Conservation (phyloP, 345 rosid species). For the Trapa incisa region DNA sequence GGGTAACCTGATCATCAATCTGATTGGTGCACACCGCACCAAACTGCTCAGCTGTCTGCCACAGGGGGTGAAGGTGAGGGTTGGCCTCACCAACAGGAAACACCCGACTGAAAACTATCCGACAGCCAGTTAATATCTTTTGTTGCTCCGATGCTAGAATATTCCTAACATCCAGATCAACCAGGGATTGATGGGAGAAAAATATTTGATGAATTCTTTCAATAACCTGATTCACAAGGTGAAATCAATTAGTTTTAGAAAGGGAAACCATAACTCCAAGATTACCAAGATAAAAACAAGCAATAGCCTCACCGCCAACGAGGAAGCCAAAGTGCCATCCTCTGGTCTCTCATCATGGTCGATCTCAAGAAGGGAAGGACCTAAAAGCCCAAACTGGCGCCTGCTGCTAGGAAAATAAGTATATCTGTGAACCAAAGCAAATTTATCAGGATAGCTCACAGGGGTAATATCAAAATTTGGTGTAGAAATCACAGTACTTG, state of each 20-base stretch:
- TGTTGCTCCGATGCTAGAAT: conserved; percentile 77
- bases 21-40: conserved; percentile 91
- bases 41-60: conserved; percentile 98
- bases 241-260: not conserved
- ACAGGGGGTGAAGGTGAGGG: conserved; percentile 86
- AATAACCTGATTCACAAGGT: conserved; percentile 47
- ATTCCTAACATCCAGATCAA: conserved; percentile 80
- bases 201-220: conserved; percentile 70
- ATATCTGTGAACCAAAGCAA: conserved; percentile 42
- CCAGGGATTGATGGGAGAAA: conserved; percentile 57
- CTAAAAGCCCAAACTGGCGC: conserved; percentile 90
- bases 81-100: conserved; percentile 89
- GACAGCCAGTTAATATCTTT: conserved; percentile 79
- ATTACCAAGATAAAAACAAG: not conserved
- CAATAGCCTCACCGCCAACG: conserved; percentile 60
- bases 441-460: conserved; percentile 8
- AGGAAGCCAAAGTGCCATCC: conserved; percentile 91
- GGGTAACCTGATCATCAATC: conserved; percentile 84
- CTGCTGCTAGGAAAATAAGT: conserved; percentile 94
- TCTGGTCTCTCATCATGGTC: conserved; percentile 95
- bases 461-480: not conserved
- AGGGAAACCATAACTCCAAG: not conserved
- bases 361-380: conserved; percentile 97
- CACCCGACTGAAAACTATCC: conserved; percentile 80
- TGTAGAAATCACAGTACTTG: conserved; percentile 9